Conservation (phyloP, 108 stramenopile genomes). For the Pseudonitzschia pungens region DNA sequence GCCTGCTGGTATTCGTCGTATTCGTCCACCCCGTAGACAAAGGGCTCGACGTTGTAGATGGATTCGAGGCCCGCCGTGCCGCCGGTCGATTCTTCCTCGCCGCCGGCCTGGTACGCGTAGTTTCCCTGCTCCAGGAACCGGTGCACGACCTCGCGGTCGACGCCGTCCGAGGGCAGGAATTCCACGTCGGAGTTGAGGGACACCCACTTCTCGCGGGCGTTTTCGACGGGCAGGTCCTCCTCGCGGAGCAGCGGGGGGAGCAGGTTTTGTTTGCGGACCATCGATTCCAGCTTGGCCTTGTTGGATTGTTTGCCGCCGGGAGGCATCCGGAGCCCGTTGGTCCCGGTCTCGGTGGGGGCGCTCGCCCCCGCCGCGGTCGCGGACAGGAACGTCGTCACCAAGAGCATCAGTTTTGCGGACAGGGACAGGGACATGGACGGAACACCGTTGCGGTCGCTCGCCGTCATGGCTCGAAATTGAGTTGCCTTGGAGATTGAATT, state of each 20-base stretch:
- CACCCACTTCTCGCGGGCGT: conserved; percentile 8
- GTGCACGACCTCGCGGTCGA: not conserved
- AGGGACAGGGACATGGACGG: not conserved
- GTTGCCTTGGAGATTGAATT: not conserved
- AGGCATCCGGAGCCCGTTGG: not conserved
- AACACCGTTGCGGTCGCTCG: not conserved
- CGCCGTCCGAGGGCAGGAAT: conserved; percentile 9
- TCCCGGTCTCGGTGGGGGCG: not conserved
- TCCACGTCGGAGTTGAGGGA: conserved; percentile 11
- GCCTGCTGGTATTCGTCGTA: conserved; percentile 56
- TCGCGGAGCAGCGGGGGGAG: conserved; percentile 4
- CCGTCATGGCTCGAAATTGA: not conserved
- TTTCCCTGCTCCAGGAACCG: conserved; percentile 13
- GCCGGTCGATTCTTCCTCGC: not conserved
- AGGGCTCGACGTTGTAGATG: conserved; percentile 35
- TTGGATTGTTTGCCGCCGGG: not conserved
- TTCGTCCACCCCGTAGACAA: conserved; percentile 34
- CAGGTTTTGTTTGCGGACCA: not conserved
- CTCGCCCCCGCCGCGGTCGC: not conserved
- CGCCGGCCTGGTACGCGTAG: not conserved
- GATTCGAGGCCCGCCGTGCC: conserved; percentile 13
- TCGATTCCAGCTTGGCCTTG: conserved; percentile 1
- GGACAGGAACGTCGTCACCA: not conserved
- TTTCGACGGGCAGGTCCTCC: conserved; percentile 15
- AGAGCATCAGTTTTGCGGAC: not conserved